Evolutionary conservation across 345 rosid genomes (phyloP).

Genomic region (Chamaenerion angustifolium): DNA sequence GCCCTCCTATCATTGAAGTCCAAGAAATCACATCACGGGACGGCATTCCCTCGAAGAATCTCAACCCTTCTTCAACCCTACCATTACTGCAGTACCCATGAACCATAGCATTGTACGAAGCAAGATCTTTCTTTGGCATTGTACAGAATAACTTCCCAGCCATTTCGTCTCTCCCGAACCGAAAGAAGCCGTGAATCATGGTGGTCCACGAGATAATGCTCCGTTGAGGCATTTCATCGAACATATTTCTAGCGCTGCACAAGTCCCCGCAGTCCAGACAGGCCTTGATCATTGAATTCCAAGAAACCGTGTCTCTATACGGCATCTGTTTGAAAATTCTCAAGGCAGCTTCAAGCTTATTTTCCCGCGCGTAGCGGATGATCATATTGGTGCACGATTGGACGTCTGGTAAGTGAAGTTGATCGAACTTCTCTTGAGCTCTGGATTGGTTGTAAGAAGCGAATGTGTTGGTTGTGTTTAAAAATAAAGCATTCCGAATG

Average conservation of each 20-base stretch:
- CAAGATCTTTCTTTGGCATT: constrained; percentile 49
- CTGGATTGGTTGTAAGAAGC: background rate
- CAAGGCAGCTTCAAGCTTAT: constrained; percentile 35
- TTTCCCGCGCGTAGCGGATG: constrained; percentile 17
- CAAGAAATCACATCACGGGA: constrained; percentile 52
- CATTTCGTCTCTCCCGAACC: constrained; percentile 30
- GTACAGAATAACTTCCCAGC: constrained; percentile 44
- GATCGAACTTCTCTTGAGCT: constrained; percentile 29
- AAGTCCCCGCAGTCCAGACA: constrained; percentile 52
- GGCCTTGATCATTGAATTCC: constrained; percentile 64
- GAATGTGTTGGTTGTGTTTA: too few species aligned
- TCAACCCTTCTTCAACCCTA: constrained; percentile 35
- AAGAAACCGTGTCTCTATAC: constrained; percentile 35
- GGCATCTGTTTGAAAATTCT: constrained; percentile 34
- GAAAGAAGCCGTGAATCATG: constrained; percentile 52
- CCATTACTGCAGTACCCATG: constrained; percentile 46
- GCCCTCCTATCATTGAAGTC: constrained; percentile 75
- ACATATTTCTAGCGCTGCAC: constrained; percentile 24
- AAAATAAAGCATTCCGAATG: too few species aligned
- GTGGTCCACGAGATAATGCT: constrained; percentile 66
- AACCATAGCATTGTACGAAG: constrained; percentile 67
- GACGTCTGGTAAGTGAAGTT: constrained; percentile 25
- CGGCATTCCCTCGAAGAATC: constrained; percentile 51
- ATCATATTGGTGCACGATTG: constrained; percentile 50
- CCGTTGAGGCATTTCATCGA: constrained; percentile 55